phyloP scores from a whole-genome alignment of 148 eudicot species.

The Selenicereus undatus region DNA sequence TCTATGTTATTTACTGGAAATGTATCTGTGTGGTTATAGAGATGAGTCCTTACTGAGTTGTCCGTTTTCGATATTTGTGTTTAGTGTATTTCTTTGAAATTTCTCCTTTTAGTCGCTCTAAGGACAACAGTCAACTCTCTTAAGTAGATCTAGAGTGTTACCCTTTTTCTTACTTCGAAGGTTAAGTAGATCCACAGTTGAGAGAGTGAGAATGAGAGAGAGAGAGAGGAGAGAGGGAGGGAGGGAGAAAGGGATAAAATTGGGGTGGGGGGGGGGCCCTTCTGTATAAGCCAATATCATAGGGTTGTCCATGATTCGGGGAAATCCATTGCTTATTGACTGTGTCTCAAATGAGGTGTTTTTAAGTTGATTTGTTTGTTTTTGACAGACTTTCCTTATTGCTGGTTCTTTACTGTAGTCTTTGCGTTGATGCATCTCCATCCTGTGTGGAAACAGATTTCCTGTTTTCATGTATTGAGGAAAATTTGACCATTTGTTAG shows the following conservation, averaged over 20 bases:
- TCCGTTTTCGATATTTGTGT: neutral
- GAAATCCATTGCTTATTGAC: neutral
- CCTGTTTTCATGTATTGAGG: neutral
- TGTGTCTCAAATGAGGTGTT: neutral
- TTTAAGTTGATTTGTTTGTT: neutral
- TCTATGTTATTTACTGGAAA: neutral
- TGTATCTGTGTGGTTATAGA: neutral
- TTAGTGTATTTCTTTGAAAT: neutral
- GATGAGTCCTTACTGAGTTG: neutral
- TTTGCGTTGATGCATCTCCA: neutral
- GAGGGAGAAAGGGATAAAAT: no score
- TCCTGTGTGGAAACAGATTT: neutral
- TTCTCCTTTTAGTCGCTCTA: neutral
- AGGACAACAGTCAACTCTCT: neutral
- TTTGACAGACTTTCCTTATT: neutral
- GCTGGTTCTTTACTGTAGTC: neutral
- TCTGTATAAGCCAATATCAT: no score
- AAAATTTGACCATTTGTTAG: constrained; percentile 32
- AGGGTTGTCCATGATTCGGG: neutral
- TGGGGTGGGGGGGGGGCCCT: no score
- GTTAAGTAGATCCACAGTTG: no score
- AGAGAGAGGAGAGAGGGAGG: no score
- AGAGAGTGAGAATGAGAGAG: no score
- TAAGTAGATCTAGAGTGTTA: no score
- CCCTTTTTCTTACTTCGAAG: no score